Percentiles rank a stretch among this genome's conserved stretches.
phyloP scores from a whole-genome alignment of 2,329 filamentous ascomycete species.

The Aspergillus sp. region DNA sequence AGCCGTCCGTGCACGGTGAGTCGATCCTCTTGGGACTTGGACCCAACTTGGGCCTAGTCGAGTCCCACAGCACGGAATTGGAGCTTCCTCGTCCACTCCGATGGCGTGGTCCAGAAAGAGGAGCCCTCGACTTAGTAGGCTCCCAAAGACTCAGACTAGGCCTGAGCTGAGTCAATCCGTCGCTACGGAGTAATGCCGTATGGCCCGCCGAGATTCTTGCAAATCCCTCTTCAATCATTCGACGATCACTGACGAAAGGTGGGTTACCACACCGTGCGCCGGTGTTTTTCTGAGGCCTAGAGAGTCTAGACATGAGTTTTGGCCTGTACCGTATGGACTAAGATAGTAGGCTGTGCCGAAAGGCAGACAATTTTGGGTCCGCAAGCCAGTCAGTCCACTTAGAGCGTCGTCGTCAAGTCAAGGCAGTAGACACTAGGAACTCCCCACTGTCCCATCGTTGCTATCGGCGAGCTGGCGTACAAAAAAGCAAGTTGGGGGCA shows the following conservation, averaged over 20 bases:
- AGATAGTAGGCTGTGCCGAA: not conserved
- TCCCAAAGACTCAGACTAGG: not conserved
- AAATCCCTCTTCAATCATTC: constrained; percentile 17
- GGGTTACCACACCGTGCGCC: constrained; percentile 14
- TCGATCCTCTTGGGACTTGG: not conserved
- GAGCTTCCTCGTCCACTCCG: not conserved
- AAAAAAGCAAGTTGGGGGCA: constrained; percentile 16
- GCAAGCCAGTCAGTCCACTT: not conserved
- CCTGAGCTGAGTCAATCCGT: constrained; percentile 1
- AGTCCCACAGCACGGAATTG: constrained; percentile 5
- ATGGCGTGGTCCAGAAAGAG: not conserved
- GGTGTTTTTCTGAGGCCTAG: constrained; percentile 2
- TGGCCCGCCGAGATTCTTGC: constrained; percentile 16
- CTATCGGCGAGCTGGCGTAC: constrained; percentile 7
- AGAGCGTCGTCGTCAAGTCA: constrained; percentile 1
- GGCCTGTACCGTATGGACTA: not conserved
- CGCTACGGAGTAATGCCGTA: constrained; percentile 24
- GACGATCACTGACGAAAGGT: constrained; percentile 12
- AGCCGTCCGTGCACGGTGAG: constrained; percentile 2
- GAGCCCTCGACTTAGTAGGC: not conserved
- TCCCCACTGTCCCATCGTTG: not conserved
- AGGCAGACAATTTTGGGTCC: not conserved
- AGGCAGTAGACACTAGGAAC: constrained; percentile 1
- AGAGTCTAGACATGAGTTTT: not conserved
- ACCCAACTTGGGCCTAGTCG: constrained; percentile 3